A percentile compares a stretch with the other conserved stretches of the same genome.
Conservation (phyloP, 1,139 yeast species). For the Debaryomyces robertsiae region DNA sequence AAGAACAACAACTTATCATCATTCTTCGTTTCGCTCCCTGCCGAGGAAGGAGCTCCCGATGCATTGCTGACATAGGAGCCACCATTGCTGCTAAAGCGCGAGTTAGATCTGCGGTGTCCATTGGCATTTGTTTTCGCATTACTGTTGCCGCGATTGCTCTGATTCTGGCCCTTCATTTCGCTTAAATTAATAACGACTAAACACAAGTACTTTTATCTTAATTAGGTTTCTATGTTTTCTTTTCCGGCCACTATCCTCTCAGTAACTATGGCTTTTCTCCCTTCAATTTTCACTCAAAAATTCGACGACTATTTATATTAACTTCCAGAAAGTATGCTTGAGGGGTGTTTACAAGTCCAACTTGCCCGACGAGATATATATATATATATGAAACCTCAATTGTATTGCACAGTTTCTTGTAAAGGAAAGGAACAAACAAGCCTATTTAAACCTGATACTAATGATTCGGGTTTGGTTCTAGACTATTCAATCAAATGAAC, state of each 20-base stretch:
- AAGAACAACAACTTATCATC: constrained; percentile 53
- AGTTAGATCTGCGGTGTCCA: constrained; percentile 33
- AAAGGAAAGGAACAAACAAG: constrained; percentile 5
- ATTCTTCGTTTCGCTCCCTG: constrained; percentile 11
- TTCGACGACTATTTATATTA: constrained; percentile 3
- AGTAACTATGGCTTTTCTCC: not conserved
- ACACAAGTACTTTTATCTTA: constrained; percentile 1
- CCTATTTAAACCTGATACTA: constrained; percentile 4
- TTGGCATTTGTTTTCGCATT: constrained; percentile 17
- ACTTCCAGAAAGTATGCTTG: constrained; percentile 2
- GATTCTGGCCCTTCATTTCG: constrained; percentile 30
- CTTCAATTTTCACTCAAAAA: constrained; percentile 6
- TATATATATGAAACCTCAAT: not conserved
- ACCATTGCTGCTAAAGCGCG: constrained; percentile 19
- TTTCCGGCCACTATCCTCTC: constrained; percentile 6
- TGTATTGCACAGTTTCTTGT: constrained; percentile 4
- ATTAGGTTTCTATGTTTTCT: constrained; percentile 1
- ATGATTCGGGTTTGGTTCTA: constrained; percentile 1
- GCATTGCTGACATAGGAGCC: constrained; percentile 2
- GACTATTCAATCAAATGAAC: constrained; percentile 6
- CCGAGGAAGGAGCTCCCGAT: constrained; percentile 1
- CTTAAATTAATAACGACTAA: not conserved
- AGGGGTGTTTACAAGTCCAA: constrained; percentile 6
- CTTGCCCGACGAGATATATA: constrained; percentile 2
- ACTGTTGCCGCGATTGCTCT: constrained; percentile 22